A percentile compares a stretch with the other conserved stretches of the same genome.
Conservation (phyloP, 208 protist genomes). For the Perkinsela sp. region DNA sequence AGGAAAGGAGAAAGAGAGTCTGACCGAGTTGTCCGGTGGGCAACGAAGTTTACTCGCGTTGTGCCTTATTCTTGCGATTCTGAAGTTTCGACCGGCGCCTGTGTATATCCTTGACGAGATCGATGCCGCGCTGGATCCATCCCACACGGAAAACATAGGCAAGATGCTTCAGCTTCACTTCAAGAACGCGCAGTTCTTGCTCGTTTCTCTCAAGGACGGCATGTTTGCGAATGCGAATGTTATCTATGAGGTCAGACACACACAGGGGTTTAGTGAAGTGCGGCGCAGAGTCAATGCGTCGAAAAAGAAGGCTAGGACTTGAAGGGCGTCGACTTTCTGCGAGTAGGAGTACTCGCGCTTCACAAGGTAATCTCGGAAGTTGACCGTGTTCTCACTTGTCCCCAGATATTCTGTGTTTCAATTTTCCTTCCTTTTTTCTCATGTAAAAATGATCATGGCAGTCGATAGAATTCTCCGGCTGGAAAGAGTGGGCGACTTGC, state of each 20-base stretch:
- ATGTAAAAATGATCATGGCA: too few relatives aligned
- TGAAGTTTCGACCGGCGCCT: constrained; percentile 93
- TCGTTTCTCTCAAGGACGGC: constrained; percentile 96
- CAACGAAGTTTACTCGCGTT: constrained; percentile 96
- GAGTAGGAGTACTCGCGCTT: too few relatives aligned
- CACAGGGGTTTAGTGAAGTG: constrained; percentile 56
- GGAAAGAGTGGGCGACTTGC: too few relatives aligned
- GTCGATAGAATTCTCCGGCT: too few relatives aligned
- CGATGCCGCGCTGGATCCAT: constrained; percentile 95
- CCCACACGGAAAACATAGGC: constrained; percentile 95
- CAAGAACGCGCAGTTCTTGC: constrained; percentile 88
- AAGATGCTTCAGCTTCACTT: constrained; percentile 89
- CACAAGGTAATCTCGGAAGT: too few relatives aligned
- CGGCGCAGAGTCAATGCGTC: constrained; percentile 10
- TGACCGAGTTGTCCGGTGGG: constrained; percentile 94
- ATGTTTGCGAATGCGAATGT: constrained; percentile 99
- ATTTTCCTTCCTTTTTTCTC: too few relatives aligned
- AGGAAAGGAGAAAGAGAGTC: constrained; percentile 79
- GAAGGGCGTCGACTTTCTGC: too few relatives aligned
- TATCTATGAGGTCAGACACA: constrained; percentile 85
- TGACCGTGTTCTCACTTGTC: too few relatives aligned
- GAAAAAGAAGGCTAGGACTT: not conserved
- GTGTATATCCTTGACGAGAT: constrained; percentile 99
- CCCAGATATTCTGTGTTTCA: too few relatives aligned
- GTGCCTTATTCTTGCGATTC: constrained; percentile 90